Percentiles rank a stretch among this genome's conserved stretches.
Evolutionary conservation across 2,329 filamentous ascomycete species (phyloP).

Genomic region (Dichotomopilus funicola): DNA sequence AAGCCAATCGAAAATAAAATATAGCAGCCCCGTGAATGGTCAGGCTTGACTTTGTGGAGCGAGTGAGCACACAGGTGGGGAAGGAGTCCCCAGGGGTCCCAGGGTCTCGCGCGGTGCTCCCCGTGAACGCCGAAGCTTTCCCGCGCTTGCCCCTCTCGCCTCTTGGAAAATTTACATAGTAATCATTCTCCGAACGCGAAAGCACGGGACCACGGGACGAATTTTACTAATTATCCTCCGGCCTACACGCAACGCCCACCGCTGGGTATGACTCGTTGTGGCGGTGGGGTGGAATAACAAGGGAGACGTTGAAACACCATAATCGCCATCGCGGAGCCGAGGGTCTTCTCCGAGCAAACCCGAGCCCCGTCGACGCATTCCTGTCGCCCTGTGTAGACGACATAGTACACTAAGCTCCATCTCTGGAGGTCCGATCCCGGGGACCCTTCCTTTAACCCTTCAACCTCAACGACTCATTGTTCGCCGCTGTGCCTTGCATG

Average conservation of each 20-base stretch:
- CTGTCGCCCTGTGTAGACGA: conserved; percentile 1
- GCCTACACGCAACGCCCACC: not conserved
- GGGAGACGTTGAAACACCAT: not conserved
- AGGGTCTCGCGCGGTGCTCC: no score
- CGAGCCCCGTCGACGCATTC: not conserved
- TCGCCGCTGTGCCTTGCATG: not conserved
- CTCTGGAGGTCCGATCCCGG: no score
- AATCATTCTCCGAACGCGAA: no score
- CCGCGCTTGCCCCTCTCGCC: no score
- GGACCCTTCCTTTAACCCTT: no score
- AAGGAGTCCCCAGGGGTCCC: no score
- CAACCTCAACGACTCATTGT: no score
- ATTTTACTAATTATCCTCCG: no score
- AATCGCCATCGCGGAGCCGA: conserved; percentile 7
- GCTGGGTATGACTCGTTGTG: conserved; percentile 7
- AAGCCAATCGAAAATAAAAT: conserved; percentile 21
- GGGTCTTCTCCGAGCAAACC: conserved; percentile 9
- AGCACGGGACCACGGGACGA: no score
- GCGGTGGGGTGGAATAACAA: not conserved
- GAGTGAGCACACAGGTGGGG: not conserved
- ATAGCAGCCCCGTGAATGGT: conserved; percentile 16
- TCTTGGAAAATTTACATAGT: no score
- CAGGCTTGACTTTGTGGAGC: not conserved
- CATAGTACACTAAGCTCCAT: not conserved
- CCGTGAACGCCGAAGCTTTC: no score